Evolutionary conservation across 2,329 filamentous ascomycete genomes (phyloP).

Genomic region (Talaromyces sp.): DNA sequence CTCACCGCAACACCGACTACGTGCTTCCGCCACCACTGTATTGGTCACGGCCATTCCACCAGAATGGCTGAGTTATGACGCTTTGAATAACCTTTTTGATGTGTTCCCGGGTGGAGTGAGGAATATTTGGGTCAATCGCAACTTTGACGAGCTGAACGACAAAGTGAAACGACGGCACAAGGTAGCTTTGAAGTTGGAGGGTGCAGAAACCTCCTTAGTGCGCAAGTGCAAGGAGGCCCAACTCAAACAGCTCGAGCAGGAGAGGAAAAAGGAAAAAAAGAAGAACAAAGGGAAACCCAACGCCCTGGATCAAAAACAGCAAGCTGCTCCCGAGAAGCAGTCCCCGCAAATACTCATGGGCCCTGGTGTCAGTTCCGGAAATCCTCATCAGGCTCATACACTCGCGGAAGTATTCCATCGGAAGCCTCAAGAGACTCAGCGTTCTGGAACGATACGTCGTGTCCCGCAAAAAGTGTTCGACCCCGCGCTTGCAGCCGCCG

Average conservation of each 20-base stretch:
- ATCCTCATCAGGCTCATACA: conserved; percentile 60
- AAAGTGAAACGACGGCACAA: conserved; percentile 77
- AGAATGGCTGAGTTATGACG: conserved; percentile 85
- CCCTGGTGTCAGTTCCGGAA: conserved; percentile 57
- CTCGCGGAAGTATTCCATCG: conserved; percentile 49
- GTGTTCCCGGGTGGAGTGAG: conserved; percentile 93
- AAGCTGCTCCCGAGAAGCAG: conserved; percentile 54
- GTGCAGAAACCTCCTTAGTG: conserved; percentile 82
- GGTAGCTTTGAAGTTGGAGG: conserved; percentile 72
- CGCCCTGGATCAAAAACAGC: conserved; percentile 41
- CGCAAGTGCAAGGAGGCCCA: conserved; percentile 77
- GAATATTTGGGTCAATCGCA: conserved; percentile 95
- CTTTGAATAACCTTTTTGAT: conserved; percentile 82
- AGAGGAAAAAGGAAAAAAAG: conserved; percentile 61
- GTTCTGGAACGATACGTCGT: conserved; percentile 7
- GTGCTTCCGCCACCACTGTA: conserved; percentile 95
- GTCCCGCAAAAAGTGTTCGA: conserved; percentile 38
- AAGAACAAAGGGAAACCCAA: conserved; percentile 36
- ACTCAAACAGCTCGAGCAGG: conserved; percentile 67
- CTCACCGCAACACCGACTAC: conserved; percentile 87
- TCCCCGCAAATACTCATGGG: conserved; percentile 49
- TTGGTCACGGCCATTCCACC: conserved; percentile 86
- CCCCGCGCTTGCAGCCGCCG: conserved; percentile 50
- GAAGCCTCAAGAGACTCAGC: conserved; percentile 8
- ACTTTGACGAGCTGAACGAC: conserved; percentile 78